phyloP scores from a whole-genome alignment of 1,139 yeast genomes.

The Yamadazyma pseudoaaseri region DNA sequence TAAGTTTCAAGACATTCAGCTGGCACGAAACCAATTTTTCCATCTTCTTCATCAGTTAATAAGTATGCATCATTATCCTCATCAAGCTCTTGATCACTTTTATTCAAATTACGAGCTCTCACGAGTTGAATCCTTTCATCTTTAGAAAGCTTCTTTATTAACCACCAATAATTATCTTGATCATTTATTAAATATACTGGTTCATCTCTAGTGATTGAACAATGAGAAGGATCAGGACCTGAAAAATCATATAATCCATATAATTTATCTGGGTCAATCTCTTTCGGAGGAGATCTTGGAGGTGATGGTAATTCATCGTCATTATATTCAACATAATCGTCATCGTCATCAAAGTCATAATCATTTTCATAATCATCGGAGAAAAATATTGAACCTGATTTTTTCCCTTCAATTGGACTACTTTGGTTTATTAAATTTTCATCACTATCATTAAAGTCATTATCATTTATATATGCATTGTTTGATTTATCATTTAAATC shows the following conservation, averaged over 20 bases:
- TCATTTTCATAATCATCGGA: conserved; percentile 13
- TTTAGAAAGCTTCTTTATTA: conserved; percentile 63
- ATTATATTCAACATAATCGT: conserved; percentile 19
- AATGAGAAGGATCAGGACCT: conserved; percentile 95
- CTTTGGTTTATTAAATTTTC: conserved; percentile 1
- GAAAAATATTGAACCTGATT: conserved; percentile 12
- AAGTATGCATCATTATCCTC: conserved; percentile 15
- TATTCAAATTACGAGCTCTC: conserved; percentile 12
- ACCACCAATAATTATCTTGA: conserved; percentile 96
- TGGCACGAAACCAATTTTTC: conserved; percentile 87
- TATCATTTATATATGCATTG: not conserved
- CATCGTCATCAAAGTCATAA: conserved; percentile 15
- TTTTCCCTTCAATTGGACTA: conserved; percentile 1
- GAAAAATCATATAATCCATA: conserved; percentile 85
- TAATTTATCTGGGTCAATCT: conserved; percentile 77
- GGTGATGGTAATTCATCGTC: conserved; percentile 54
- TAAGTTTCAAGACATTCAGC: conserved; percentile 94
- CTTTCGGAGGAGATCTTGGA: conserved; percentile 80
- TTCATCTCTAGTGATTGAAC: conserved; percentile 76
- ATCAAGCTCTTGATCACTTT: conserved; percentile 10
- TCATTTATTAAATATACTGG: conserved; percentile 82
- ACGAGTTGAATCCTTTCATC: conserved; percentile 26
- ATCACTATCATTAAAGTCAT: conserved; percentile 1
- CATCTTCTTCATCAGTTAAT: conserved; percentile 47
- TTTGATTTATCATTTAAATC: not conserved